phyloP scores from a whole-genome alignment of 306 rosid species.

The Dryas alaskensis region DNA sequence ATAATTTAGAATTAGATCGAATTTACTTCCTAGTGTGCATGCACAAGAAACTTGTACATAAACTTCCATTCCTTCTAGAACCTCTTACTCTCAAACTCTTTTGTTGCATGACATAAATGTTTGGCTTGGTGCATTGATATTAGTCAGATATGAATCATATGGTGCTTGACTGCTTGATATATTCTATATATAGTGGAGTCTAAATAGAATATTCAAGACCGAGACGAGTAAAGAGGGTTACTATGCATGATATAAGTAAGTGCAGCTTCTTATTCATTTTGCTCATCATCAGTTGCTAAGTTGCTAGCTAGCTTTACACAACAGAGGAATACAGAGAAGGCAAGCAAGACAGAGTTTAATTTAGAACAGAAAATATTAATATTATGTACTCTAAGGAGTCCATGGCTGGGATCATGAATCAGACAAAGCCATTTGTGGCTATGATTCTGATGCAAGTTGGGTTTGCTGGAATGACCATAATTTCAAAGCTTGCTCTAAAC shows the following conservation, averaged over 20 bases:
- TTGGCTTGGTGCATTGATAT: no score
- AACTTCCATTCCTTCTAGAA: neutral
- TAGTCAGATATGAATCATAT: slow-evolving; percentile 15
- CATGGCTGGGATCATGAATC: slow-evolving; percentile 6
- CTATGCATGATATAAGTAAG: slow-evolving; percentile 20
- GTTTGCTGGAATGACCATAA: slow-evolving; percentile 42
- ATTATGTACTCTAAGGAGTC: slow-evolving; percentile 16
- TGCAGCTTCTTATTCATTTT: neutral
- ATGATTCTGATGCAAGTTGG: slow-evolving; percentile 47
- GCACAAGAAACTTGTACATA: no score
- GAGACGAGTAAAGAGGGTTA: neutral
- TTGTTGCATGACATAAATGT: neutral
- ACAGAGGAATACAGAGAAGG: neutral
- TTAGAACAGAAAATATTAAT: no score
- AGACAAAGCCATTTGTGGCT: slow-evolving; percentile 38
- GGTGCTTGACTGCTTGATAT: neutral
- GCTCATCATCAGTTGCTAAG: neutral
- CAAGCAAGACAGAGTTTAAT: slow-evolving; percentile 2
- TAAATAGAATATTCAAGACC: neutral
- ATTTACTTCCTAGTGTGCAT: no score
- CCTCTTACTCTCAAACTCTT: neutral
- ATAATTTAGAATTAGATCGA: no score
- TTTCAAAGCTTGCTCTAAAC: slow-evolving; percentile 40
- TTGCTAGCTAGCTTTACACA: neutral
- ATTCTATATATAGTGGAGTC: slow-evolving; percentile 17